Conservation (phyloP, 352 stramenopile genomes). For the Globisporangium irregulare region DNA sequence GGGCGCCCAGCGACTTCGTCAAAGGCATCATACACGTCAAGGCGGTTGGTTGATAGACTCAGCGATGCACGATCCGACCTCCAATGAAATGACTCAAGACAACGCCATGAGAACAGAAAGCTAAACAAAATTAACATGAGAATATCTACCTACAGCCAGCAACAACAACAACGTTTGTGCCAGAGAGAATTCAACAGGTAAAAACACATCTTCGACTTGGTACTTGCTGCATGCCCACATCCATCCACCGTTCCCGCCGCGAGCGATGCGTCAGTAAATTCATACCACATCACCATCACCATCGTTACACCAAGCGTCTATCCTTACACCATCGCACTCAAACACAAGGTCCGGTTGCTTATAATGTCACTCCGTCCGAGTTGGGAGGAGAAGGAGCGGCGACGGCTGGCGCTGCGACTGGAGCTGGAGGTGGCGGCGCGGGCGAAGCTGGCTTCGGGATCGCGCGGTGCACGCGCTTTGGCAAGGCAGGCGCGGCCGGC, state of each 20-base stretch:
- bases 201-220: slow-evolving; percentile 15
- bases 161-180: slow-evolving; percentile 4
- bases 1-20: no score
- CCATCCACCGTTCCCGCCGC: background rate
- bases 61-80: background rate
- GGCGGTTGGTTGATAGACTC: background rate
- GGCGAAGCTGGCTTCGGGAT: slow-evolving; percentile 21
- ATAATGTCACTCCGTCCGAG: slow-evolving; percentile 14
- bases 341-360: slow-evolving; percentile 1
- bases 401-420: slow-evolving; percentile 8
- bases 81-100: background rate
- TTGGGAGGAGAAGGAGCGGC: slow-evolving; percentile 12
- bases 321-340: slow-evolving; percentile 1
- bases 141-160: slow-evolving; percentile 13
- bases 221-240: slow-evolving; percentile 8
- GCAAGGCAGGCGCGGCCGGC: slow-evolving; percentile 10
- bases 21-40: no score
- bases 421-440: slow-evolving; percentile 11
- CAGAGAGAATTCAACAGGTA: slow-evolving; percentile 9
- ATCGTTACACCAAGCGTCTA: slow-evolving; percentile 6
- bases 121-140: slow-evolving; percentile 6
- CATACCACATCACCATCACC: slow-evolving; percentile 7
- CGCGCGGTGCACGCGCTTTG: slow-evolving; percentile 21
- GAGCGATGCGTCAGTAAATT: slow-evolving; percentile 13
- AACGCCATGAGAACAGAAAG: background rate